Base-by-base conservation (phyloP, 2,329 filamentous ascomycete species). In the Hymenoscyphus scutula region DNA sequence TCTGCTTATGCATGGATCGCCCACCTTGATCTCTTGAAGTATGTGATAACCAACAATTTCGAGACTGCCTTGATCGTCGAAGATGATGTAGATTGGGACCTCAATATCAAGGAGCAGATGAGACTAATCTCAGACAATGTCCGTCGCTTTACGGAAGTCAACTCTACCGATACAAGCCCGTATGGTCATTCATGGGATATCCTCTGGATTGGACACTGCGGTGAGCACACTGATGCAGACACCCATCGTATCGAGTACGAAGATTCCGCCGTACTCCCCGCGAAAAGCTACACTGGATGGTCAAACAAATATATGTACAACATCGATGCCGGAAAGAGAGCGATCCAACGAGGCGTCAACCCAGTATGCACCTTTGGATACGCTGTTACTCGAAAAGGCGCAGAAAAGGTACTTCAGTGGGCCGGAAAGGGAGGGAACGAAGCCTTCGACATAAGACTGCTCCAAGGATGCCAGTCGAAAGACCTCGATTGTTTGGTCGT, bases 11-110 rank as follows among this genome's bases (percentile, higher is more conserved):
- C 56, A 27, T 58, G 56, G 56, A n/a, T 58, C n/a, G 56, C 56
- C 15, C 56, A 58, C 19, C 56, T 58, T 27, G 56, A 58, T 51
- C 25, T 58, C 17, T 11, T 58, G 23, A 58, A 58, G 13, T 41
- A 58, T 48, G 38, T 27, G 17, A 34, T 58, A 8, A 58, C 56
- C 11, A 60, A 56, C 19, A 54, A 54, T 17, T 37, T 55, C 7
- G 51, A 74, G 5, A 76, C 76, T 1, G 77, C 76, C 5, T 62
- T 80, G 2, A 77, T 80, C 15, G 65, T 80, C 61, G 77, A 80
- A 64, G 78, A 80, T 62, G 77, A 80, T 62, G 72, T 77, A 62
- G 78, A 80, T 62, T 80, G 78, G 78, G 78, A 80, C 60, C 72
- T 77, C 54, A 69, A 73, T 7, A 59, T 64, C n/a, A 58, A 41